Percentiles rank a stretch among this genome's conserved stretches.
Conservation (phyloP, 2,329 filamentous ascomycete genomes). For the Talaromyces amestolkiae region DNA sequence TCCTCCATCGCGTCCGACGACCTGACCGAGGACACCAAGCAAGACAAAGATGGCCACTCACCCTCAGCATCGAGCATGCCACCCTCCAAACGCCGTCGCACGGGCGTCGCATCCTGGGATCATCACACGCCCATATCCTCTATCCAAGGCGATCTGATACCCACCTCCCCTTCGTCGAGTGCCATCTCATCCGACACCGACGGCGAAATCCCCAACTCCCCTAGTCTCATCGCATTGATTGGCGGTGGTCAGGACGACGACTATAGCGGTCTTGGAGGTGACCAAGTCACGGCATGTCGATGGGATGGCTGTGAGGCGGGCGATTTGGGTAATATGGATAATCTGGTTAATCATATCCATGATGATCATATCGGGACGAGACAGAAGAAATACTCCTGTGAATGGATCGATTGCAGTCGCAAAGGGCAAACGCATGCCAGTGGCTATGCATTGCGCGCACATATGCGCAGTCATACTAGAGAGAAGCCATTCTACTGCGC, state of each 20-base stretch:
- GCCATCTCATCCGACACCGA: constrained; percentile 89
- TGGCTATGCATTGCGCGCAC: constrained; percentile 91
- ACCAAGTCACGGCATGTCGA: constrained; percentile 73
- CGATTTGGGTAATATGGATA: constrained; percentile 77
- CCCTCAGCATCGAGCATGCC: constrained; percentile 41
- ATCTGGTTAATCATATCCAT: constrained; percentile 78
- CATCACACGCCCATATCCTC: constrained; percentile 52
- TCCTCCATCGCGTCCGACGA: constrained; percentile 64
- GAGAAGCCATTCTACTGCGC: constrained; percentile 99
- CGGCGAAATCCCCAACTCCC: constrained; percentile 75
- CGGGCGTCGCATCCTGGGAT: constrained; percentile 45
- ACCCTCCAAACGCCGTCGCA: constrained; percentile 50
- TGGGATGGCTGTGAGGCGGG: constrained; percentile 73
- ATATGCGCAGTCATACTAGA: constrained; percentile 95
- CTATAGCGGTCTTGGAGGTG: constrained; percentile 68
- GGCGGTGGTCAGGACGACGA: constrained; percentile 51
- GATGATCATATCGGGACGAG: constrained; percentile 90
- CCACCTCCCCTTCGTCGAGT: constrained; percentile 52
- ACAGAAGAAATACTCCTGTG: constrained; percentile 97
- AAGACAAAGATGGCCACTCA: constrained; percentile 49
- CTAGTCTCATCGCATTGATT: constrained; percentile 48
- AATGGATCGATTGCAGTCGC: constrained; percentile 85
- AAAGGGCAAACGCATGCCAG: constrained; percentile 92
- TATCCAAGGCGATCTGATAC: constrained; percentile 39
- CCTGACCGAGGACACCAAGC: constrained; percentile 59